Evolutionary conservation across 768 basidiomycete species (phyloP), one percentile per base, ranked within the genome.

Genomic region (Boletus tomentosulus): DNA sequence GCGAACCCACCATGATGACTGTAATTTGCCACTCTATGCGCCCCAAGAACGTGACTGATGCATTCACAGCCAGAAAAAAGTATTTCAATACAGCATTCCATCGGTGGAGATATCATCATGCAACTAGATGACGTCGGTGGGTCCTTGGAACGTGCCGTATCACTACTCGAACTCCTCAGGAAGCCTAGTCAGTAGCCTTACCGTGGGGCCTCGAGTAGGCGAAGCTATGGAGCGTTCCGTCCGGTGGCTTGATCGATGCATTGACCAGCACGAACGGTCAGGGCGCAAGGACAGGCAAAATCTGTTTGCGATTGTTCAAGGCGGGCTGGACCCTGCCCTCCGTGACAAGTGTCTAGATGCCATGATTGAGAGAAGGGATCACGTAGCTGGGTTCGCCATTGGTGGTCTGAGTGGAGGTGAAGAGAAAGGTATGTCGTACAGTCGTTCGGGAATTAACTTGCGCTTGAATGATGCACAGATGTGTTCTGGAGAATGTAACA

Each of bases 101-200:
- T 96, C 41, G 92, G 92, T 6, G 89, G 86, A 27, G 92, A 96
- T 66, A 96, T 96, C 55, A 92, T 96, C 56, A 95, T 96, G 93
- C 92, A 92, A 66, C 78, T 93, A 16, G 92, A 94, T 67, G 92
- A 94, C 69, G 92, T 94, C 48, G 90, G 90, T 87, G 62, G 67
- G 85, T 73, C 42, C 37, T 35, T 46, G 50, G 25, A 0, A 25
- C 47, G 1, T 46, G 49, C 10, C 37, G 27, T 13, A 38, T 34
- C 3, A 11, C 15, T 37, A 39, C 25, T 43, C 12, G 11, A 28
- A 24, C 22, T 58, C 54, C 52, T 54, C 39, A 59, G 43, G 10
- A 42, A 30, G 15, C 24, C 55, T 61, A 87, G 92, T 95, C 0
- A 82, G 88, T 34, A 92, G 89, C 68, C 70, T 94, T 41, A 89